Conservation (phyloP, 108 stramenopile genomes). For the Schizochytrium sp. region DNA sequence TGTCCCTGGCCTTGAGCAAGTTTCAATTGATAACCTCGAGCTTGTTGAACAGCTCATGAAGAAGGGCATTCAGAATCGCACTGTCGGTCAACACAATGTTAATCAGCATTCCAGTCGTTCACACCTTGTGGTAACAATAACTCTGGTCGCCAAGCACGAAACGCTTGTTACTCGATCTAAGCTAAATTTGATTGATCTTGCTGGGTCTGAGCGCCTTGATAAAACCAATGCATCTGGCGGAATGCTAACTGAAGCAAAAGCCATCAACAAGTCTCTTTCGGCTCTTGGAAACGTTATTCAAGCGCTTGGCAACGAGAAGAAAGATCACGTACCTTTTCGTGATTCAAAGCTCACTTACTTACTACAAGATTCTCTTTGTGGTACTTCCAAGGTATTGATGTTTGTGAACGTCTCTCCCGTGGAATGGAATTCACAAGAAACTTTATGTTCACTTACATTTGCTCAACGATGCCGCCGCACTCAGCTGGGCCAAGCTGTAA, state of each 20-base stretch:
- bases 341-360: conserved; percentile 93
- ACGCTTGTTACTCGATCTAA: conserved; percentile 69
- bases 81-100: conserved; percentile 74
- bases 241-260: conserved; percentile 75
- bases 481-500: conserved; percentile 67
- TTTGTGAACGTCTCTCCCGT: conserved; percentile 92
- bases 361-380: conserved; percentile 85
- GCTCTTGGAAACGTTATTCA: conserved; percentile 79
- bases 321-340: conserved; percentile 86
- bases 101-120: conserved; percentile 72
- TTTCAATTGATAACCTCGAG: conserved; percentile 63
- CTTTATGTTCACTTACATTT: conserved; percentile 86
- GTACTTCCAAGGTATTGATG: conserved; percentile 88
- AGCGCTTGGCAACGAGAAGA: conserved; percentile 68
- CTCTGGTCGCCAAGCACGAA: conserved; percentile 65
- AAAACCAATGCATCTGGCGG: conserved; percentile 65
- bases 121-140: conserved; percentile 72
- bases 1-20: conserved; percentile 72
- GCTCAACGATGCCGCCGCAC: conserved; percentile 72
- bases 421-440: conserved; percentile 83
- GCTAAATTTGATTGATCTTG: conserved; percentile 77
- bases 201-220: conserved; percentile 75
- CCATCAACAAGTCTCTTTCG: conserved; percentile 76
- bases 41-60: conserved; percentile 72
- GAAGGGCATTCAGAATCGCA: conserved; percentile 68